Evolutionary conservation across 1,139 yeast species (phyloP).

Genomic region (Debaryomyces sp.): DNA sequence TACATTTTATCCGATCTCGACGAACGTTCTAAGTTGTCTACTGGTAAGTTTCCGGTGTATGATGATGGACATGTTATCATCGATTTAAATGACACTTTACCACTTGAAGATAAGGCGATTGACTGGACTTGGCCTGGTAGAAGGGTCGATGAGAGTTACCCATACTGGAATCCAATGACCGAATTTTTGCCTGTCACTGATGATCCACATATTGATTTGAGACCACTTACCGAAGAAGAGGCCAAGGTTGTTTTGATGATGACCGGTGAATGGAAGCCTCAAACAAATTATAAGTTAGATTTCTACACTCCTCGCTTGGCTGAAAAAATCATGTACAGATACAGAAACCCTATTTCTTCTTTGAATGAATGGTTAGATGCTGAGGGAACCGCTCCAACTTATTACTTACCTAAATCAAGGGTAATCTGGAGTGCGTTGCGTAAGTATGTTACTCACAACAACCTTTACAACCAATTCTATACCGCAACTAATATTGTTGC

Average conservation of each 20-base stretch:
- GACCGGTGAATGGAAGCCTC: conserved; percentile 5
- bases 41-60: conserved; percentile 1
- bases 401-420: background rate
- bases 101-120: background rate
- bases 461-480: conserved; percentile 4
- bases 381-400: background rate
- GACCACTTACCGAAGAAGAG: conserved; percentile 1
- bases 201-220: conserved; percentile 1
- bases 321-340: background rate
- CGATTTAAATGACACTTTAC: background rate
- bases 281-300: background rate
- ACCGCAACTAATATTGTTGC: background rate
- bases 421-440: conserved; percentile 1
- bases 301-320: conserved; percentile 3
- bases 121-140: conserved; percentile 2
- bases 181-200: conserved; percentile 1
- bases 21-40: background rate
- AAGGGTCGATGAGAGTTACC: conserved; percentile 1
- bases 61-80: conserved; percentile 4
- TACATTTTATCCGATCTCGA: background rate
- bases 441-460: background rate
- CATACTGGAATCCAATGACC: background rate
- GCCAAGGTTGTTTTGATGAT: conserved; percentile 1
- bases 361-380: conserved; percentile 3
- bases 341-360: conserved; percentile 2